Evolutionary conservation across 441 rosid genomes (phyloP).

Genomic region (Adansonia madagascariensis): DNA sequence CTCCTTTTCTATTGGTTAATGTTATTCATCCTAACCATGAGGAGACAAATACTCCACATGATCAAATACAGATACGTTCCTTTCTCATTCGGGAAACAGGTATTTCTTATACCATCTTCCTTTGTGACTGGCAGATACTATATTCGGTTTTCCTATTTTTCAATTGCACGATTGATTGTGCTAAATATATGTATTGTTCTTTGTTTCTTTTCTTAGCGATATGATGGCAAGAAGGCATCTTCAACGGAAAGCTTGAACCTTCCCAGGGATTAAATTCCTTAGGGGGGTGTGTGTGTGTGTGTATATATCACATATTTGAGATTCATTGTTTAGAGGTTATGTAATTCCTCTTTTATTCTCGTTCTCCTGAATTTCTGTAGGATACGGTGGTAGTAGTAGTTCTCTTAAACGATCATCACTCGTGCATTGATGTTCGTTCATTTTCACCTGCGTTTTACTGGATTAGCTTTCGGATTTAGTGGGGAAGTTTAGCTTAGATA

Average conservation of each 20-base stretch:
- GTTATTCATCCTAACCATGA: conserved; percentile 61
- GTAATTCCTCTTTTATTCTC: conserved; percentile 8
- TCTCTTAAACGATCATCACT: conserved; percentile 22
- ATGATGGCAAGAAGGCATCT: conserved; percentile 64
- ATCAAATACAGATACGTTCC: conserved; percentile 68
- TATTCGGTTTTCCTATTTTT: not conserved
- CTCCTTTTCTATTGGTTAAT: conserved; percentile 71
- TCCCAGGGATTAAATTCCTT: conserved; percentile 43
- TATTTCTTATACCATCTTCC: conserved; percentile 28
- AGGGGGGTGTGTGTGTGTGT: conserved; percentile 7
- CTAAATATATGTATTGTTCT: not conserved
- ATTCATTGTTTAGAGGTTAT: not conserved
- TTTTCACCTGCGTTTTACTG: conserved; percentile 26
- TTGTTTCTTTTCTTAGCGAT: conserved; percentile 50
- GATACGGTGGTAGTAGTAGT: conserved; percentile 27
- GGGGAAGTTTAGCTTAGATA: conserved; percentile 27
- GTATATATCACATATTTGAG: not conserved
- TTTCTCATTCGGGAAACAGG: conserved; percentile 66
- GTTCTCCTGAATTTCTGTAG: not conserved
- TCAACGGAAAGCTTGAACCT: conserved; percentile 43
- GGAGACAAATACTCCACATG: conserved; percentile 66
- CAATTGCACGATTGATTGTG: not conserved
- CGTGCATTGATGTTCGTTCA: conserved; percentile 21
- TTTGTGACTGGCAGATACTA: not conserved
- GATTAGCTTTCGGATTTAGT: conserved; percentile 27